Evolutionary conservation across 2,329 filamentous ascomycete genomes (phyloP).

Genomic region (Penicillium sp.): DNA sequence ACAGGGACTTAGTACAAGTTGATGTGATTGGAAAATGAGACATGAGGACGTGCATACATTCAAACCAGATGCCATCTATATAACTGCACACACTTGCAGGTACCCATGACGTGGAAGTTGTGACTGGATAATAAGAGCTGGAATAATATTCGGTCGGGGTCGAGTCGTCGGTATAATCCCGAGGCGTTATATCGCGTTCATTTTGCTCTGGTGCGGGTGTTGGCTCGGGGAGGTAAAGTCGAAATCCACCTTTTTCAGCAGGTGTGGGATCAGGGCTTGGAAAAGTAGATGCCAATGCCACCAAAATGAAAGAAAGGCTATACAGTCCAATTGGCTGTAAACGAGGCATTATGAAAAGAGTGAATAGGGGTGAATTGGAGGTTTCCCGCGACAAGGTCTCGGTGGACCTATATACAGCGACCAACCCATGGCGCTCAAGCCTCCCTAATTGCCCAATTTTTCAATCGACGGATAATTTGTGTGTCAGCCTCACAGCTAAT

Average conservation of each 20-base stretch:
- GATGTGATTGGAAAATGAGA: neutral
- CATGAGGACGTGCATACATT: neutral
- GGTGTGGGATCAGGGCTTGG: neutral
- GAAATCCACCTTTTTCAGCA: neutral
- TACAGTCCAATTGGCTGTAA: neutral
- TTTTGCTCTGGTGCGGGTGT: neutral
- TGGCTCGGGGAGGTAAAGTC: neutral
- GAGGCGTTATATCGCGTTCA: neutral
- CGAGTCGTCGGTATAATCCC: neutral
- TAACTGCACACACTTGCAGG: slow-evolving; percentile 5
- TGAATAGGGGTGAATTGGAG: neutral
- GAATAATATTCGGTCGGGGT: neutral
- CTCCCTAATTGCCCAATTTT: neutral
- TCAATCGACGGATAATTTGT: neutral
- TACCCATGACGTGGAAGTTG: slow-evolving; percentile 1
- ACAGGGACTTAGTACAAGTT: neutral
- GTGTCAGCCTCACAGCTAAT: neutral
- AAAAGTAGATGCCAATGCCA: neutral
- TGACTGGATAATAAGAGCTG: neutral
- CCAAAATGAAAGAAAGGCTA: neutral
- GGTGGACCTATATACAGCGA: neutral
- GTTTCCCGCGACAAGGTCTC: neutral
- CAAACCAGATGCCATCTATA: neutral
- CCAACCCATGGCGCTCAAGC: neutral
- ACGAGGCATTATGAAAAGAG: neutral